phyloP scores from a whole-genome alignment of 495 filamentous ascomycete species.

The Apiosordaria backusii region DNA sequence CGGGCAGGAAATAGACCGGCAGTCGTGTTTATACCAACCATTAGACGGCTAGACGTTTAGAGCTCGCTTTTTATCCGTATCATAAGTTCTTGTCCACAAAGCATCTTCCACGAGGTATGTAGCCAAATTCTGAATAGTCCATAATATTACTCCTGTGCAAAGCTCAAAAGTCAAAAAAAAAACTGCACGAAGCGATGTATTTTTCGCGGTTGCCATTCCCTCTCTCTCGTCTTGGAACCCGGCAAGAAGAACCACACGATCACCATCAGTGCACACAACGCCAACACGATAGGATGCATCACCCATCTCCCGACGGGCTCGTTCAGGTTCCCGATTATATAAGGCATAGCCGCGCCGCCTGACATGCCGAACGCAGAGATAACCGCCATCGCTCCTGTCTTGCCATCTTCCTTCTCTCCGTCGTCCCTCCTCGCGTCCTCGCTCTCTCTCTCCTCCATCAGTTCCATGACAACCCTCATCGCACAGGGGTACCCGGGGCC shows the following conservation, averaged over 20 bases:
- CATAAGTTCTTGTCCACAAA: neutral
- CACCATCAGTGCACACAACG: slow-evolving; percentile 66
- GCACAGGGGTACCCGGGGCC: slow-evolving; percentile 75
- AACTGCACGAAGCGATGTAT: neutral
- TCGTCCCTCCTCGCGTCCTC: slow-evolving; percentile 50
- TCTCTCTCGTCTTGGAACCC: slow-evolving; percentile 54
- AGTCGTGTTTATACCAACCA: neutral
- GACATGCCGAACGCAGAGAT: slow-evolving; percentile 70
- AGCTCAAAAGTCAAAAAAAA: neutral
- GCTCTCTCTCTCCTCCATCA: slow-evolving; percentile 55
- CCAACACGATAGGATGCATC: slow-evolving; percentile 68
- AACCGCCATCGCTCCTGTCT: slow-evolving; percentile 64
- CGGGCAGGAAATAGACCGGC: slow-evolving; percentile 23
- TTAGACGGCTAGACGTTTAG: slow-evolving; percentile 6
- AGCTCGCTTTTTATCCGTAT: neutral
- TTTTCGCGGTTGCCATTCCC: neutral
- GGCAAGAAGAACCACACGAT: slow-evolving; percentile 61
- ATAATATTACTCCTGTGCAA: neutral
- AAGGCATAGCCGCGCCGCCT: slow-evolving; percentile 71
- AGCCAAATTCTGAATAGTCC: neutral
- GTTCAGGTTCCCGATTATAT: slow-evolving; percentile 68
- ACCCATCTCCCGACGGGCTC: slow-evolving; percentile 68
- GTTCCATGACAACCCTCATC: slow-evolving; percentile 59
- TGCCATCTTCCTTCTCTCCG: slow-evolving; percentile 20
- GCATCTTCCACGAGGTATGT: neutral